Base-by-base conservation (phyloP, 2,329 filamentous ascomycete genomes). In the Exophiala mesophila region DNA sequence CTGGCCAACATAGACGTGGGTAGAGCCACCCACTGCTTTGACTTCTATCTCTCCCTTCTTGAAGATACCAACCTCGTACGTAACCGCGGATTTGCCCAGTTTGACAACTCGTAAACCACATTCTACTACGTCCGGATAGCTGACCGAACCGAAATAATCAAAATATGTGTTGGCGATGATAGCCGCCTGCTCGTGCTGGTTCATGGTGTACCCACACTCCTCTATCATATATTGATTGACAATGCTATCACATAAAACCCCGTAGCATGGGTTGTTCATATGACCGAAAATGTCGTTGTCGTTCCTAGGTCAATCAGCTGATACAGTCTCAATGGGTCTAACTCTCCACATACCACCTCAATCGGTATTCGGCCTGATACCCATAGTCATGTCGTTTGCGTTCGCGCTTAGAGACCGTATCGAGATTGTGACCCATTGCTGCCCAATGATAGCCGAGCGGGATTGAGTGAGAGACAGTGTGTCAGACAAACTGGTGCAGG, bases 221-320 rank as follows among this genome's bases (percentile, higher is more conserved):
- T 82, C 72, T 47, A 94, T 88, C 12, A 96, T 76, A 63, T 92
- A 96, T 34, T 83, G 76, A 64, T 96, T 97, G 61, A 94, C 80
- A 45, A 94, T 78, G 1, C 86, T 89, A 68, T 97, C 90, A 63
- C 94, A 90, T 44, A 94, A 73, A 50, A 85, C 82, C 56, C 85
- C 85, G 65, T 95, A 94, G 39, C 92, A 75, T 29, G 81, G 85
- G 61, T 94, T 95, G 68, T 94, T 94, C 73, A 94, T 80, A 61
- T 97, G 90, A 49, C 86, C 76, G 64, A 92, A 95, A 86, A 94
- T 92, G 68, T 94, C 88, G 60, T 94, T 94, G 65, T 94, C 88
- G 62, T 79, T 82, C 86, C 87, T 89, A 48, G 20, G n/a, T n/a
- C n/a, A n/a, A n/a, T n/a, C n/a, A n/a, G n/a, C n/a, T n/a, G n/a